Evolutionary conservation across 768 basidiomycete species (phyloP).

Genomic region (Cystobasidiopsis lactophilus): DNA sequence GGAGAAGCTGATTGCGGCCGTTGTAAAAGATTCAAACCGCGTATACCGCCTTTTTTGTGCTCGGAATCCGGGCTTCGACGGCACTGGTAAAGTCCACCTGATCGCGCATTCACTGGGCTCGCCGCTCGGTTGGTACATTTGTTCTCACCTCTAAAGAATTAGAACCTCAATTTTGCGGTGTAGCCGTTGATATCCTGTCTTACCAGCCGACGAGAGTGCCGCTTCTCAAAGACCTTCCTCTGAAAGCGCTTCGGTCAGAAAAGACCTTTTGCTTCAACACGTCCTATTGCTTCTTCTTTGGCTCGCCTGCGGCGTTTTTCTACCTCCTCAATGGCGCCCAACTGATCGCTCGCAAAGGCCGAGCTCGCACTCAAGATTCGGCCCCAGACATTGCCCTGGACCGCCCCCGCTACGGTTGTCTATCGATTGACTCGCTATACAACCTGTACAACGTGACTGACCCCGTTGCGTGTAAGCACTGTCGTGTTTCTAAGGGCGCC

Average conservation of each 20-base stretch:
- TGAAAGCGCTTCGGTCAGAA: background rate
- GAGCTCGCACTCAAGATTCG: slow-evolving; percentile 12
- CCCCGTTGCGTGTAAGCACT: slow-evolving; percentile 18
- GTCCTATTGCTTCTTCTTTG: slow-evolving; percentile 14
- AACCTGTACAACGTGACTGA: slow-evolving; percentile 16
- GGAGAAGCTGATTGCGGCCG: slow-evolving; percentile 15
- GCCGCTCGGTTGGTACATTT: background rate
- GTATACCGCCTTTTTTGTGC: slow-evolving; percentile 17
- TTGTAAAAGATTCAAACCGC: slow-evolving; percentile 17
- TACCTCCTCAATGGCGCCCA: slow-evolving; percentile 16
- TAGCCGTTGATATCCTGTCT: slow-evolving; percentile 18
- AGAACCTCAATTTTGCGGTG: slow-evolving; percentile 14
- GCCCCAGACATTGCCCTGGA: slow-evolving; percentile 15
- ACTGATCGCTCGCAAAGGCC: slow-evolving; percentile 15
- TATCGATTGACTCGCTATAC: slow-evolving; percentile 7
- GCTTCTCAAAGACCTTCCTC: background rate
- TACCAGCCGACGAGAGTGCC: slow-evolving; percentile 14
- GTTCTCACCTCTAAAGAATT: slow-evolving; percentile 14
- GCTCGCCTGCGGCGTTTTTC: slow-evolving; percentile 15
- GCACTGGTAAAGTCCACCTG: slow-evolving; percentile 15
- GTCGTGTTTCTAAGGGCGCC: too few relatives aligned
- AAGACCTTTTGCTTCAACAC: slow-evolving; percentile 17
- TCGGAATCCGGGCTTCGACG: slow-evolving; percentile 17
- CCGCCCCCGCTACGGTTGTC: slow-evolving; percentile 12
- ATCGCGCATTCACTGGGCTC: slow-evolving; percentile 17